Evolutionary conservation across 2,329 filamentous ascomycete genomes (phyloP).

Genomic region (Aspergillus sp.): DNA sequence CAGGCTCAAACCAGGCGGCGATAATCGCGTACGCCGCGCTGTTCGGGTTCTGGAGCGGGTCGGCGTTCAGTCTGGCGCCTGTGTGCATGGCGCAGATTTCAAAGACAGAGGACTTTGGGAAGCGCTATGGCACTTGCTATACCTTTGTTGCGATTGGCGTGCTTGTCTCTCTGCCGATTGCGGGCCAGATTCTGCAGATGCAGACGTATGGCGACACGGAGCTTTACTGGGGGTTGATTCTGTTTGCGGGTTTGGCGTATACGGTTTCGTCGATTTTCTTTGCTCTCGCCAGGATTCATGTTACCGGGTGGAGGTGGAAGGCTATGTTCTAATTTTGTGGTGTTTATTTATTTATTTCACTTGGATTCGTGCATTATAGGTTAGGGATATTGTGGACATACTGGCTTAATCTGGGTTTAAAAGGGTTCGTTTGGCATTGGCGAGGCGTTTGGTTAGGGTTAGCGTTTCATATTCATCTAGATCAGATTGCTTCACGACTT

Average conservation of each 20-base stretch:
- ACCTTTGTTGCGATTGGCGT: slow-evolving; percentile 27
- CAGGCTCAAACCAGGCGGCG: not conserved
- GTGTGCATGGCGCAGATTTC: slow-evolving; percentile 51
- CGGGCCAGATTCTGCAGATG: slow-evolving; percentile 15
- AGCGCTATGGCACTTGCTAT: slow-evolving; percentile 35
- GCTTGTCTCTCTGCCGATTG: slow-evolving; percentile 22
- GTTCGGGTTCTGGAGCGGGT: slow-evolving; percentile 39
- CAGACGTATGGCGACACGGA: slow-evolving; percentile 14
- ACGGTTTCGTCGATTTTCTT: slow-evolving; percentile 18
- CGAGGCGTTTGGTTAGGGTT: no score
- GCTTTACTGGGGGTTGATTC: slow-evolving; percentile 18
- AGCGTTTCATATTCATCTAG: no score
- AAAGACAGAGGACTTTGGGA: slow-evolving; percentile 40
- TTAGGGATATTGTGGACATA: no score
- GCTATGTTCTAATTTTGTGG: no score
- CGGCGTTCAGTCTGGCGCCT: slow-evolving; percentile 38
- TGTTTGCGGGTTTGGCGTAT: slow-evolving; percentile 23
- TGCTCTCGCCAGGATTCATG: not conserved
- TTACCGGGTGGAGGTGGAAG: no score
- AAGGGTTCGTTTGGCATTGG: no score
- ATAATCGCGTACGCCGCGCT: slow-evolving; percentile 19
- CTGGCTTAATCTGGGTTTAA: no score
- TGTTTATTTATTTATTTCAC: no score
- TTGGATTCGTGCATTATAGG: no score
- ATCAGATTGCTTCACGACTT: no score